These are phyloP conservation scores for Diplogelasinospora grovesii DNA, from an alignment of 495 filamentous ascomycete genomes.

Conservation along the genomic window DNA sequence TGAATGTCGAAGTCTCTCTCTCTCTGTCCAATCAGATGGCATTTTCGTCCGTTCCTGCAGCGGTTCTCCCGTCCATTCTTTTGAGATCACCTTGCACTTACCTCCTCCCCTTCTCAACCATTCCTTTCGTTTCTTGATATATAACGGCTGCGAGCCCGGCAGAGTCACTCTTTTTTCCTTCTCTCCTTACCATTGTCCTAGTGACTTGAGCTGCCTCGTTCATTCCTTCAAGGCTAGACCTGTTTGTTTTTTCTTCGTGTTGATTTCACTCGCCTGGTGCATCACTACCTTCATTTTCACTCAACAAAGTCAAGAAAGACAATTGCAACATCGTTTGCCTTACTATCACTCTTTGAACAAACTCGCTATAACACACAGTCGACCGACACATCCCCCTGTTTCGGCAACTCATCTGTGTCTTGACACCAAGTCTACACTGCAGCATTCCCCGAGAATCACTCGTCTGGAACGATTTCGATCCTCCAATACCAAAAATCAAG, in stretches of 20 bases:
- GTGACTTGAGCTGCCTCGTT: slow-evolving; percentile 25
- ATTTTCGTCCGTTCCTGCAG: slow-evolving; percentile 14
- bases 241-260: slow-evolving; percentile 23
- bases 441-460: slow-evolving; percentile 16
- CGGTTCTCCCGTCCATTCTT: slow-evolving; percentile 9
- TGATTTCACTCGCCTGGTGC: slow-evolving; percentile 32
- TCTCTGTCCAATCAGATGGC: slow-evolving; percentile 13
- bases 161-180: slow-evolving; percentile 3
- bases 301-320: slow-evolving; percentile 13
- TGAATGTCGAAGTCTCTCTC: slow-evolving; percentile 4
- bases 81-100: slow-evolving; percentile 4
- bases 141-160: too few relatives aligned
- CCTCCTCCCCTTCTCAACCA: slow-evolving; percentile 11
- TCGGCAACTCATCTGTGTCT: not conserved
- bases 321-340: slow-evolving; percentile 1
- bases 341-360: slow-evolving; percentile 3
- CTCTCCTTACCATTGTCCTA: slow-evolving; percentile 14
- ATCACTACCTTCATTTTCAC: slow-evolving; percentile 29
- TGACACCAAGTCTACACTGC: slow-evolving; percentile 2
- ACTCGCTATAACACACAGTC: not conserved
- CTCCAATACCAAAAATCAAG: slow-evolving; percentile 15
- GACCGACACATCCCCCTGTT: slow-evolving; percentile 17
- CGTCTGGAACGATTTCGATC: slow-evolving; percentile 31
- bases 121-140: slow-evolving; percentile 15
- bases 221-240: slow-evolving; percentile 31